Evolutionary conservation across 208 protist genomes (phyloP), one percentile per base, ranked within the genome.

Genomic region (Leptomonas seymouri): DNA sequence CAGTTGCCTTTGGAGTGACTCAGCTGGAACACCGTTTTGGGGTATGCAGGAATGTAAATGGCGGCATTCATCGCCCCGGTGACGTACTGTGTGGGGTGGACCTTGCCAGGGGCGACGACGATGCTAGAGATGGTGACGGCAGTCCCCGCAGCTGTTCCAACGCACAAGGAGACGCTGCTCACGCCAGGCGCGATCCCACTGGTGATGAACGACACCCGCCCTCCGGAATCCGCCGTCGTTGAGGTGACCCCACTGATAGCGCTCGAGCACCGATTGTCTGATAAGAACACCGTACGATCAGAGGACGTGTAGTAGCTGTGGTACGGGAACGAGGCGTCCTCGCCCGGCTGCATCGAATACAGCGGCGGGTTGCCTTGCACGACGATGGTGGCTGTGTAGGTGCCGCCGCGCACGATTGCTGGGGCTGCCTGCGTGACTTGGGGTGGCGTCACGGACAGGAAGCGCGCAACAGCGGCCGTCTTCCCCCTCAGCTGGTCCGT

Each of bases 371-470:
- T 28, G 27, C 69, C 75, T 0, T 50, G 6, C 48, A 82, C 69
- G 27, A 70, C 70, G 30, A 91, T 63, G 20, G 71, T 89, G 58
- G 76, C 80, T 15, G 28, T 66, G 64, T 85, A 92, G 1, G 61
- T 28, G 25, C 75, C 83, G 21, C 71, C 70, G 18, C 48, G 67
- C 34, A 92, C 78, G 54, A 87, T 61, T 15, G 77, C 81, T 23
- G 84, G 84, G 60, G 73, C 61, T 14, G 76, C 70, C 20, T 65
- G 61, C 28, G 36, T 67, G 25, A 82, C 72, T 30, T 46, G 31
- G 5, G 86, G 86, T 56, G 81, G 70, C 54, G 80, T 80, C 49
- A 92, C 72, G 34, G 81, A 80, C 48, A 92, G 76, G 67, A 92
- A 71, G 25, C 23, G 20, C 16, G 70, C 82, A 28, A 89, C 62